Evolutionary conservation across 2,329 filamentous ascomycete genomes (phyloP), one percentile per base, ranked within the genome.

Genomic region (Conoideocrella luteorostrata): DNA sequence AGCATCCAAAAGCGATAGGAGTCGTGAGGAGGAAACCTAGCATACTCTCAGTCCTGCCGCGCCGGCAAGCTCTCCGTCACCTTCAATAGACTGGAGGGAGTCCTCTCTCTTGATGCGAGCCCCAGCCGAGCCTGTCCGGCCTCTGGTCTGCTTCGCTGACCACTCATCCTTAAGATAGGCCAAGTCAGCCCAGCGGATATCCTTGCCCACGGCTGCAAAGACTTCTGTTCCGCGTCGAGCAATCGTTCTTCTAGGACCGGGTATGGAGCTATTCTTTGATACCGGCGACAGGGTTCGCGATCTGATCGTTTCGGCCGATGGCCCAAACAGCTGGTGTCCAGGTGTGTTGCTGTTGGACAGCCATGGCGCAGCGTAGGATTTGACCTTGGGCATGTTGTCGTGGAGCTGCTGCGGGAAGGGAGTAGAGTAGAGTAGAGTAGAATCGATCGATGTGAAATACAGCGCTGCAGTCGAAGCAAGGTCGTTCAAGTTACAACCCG

Each of bases 151-250:
- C 23, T 57, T 59, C 17, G 52, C 55, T 18, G 59, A 48, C 64
- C 65, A 69, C 39, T 58, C 61, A 48, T 82, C 86, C 68, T 94
- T 95, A 57, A 97, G 64, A 47, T 83, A 79, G 41, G 81, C 79
- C 44, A 98, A 68, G 64, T 95, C 88, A 9, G 86, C 84, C 89
- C 93, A 98, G 62, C 90, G 78, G 48, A 98, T 85, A 64, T 97
- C 88, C 55, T 85, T 90, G 39, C 90, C 90, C 32, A 86, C 82
- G 17, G 89, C 90, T 11, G 88, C 82, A 60, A 97, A 97, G 9
- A 97, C 71, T 57, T 98, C 90, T 1, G 86, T 88, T 13, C 86
- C 89, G 47, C 91, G 76, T 39, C 78, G 80, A 9, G 89, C 90
- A 55, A 97, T 83, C 1, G 82, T 89, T 50, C 79, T 66, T 45